Conservation (phyloP, 2,329 filamentous ascomycete genomes). For the Seiridium cupressi region DNA sequence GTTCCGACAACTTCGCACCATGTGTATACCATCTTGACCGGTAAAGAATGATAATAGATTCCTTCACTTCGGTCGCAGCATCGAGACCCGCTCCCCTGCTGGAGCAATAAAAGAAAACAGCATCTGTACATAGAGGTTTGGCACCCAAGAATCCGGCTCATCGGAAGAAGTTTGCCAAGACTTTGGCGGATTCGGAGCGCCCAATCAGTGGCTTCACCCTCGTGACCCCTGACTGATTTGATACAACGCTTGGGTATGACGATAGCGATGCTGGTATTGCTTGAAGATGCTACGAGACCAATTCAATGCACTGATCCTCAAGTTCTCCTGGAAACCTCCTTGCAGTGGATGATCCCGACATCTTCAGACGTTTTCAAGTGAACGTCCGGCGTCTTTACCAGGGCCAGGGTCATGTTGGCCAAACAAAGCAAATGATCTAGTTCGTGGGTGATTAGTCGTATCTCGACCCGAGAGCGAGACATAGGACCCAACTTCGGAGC, state of each 20-base stretch:
- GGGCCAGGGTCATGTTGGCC: neutral
- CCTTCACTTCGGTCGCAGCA: too few relatives aligned
- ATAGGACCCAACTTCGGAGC: too few relatives aligned
- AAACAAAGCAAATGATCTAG: too few relatives aligned
- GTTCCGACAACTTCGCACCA: too few relatives aligned
- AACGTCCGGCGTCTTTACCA: neutral
- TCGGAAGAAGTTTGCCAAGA: conserved; percentile 5
- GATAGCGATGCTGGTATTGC: neutral
- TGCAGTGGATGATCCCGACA: conserved; percentile 5
- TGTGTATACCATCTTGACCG: too few relatives aligned
- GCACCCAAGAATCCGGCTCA: neutral
- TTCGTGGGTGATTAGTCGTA: too few relatives aligned
- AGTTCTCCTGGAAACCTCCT: neutral
- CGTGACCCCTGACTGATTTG: neutral
- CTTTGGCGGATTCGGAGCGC: neutral
- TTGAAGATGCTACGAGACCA: conserved; percentile 13
- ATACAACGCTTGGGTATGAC: conserved; percentile 7
- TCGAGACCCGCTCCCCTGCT: too few relatives aligned
- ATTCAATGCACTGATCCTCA: conserved; percentile 6
- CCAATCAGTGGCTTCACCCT: neutral
- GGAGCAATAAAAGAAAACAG: too few relatives aligned
- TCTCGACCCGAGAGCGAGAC: too few relatives aligned
- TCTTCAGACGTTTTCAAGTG: neutral
- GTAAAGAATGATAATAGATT: neutral
- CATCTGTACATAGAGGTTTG: too few relatives aligned